Conservation (phyloP, 805 yeast genomes). For the Kodamaea leandrae region DNA sequence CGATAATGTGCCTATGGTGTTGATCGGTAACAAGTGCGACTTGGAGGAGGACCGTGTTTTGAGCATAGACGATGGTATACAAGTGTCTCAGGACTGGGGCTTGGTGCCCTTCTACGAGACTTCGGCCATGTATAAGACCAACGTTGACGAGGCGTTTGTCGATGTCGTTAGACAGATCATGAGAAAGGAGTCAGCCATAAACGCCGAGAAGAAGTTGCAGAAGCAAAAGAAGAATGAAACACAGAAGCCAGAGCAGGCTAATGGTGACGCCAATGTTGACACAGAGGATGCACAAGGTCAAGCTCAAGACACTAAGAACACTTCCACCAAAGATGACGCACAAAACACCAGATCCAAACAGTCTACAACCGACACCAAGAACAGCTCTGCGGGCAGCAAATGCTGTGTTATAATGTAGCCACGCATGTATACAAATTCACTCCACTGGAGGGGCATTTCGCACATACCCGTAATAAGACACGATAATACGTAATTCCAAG, state of each 20-base stretch:
- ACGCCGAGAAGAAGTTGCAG: conserved; percentile 45
- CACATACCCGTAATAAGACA: neutral
- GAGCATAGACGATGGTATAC: conserved; percentile 76
- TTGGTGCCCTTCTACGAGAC: conserved; percentile 90
- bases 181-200: conserved; percentile 59
- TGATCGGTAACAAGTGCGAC: conserved; percentile 91
- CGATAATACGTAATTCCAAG: neutral
- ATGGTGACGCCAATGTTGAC: conserved; percentile 2
- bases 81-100: conserved; percentile 83
- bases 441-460: neutral
- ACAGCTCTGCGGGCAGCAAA: conserved; percentile 18
- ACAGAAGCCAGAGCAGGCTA: conserved; percentile 8
- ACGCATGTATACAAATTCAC: neutral
- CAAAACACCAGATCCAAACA: conserved; percentile 21
- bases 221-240: conserved; percentile 27
- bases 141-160: conserved; percentile 86
- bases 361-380: conserved; percentile 15
- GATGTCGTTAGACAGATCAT: conserved; percentile 88
- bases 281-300: conserved; percentile 5
- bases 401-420: conserved; percentile 33
- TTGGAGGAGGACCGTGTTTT: conserved; percentile 71
- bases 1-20: conserved; percentile 77
- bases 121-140: conserved; percentile 85
- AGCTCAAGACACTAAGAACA: conserved; percentile 1
- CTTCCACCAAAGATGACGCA: conserved; percentile 10